Evolutionary conservation across 768 basidiomycete genomes (phyloP).

Genomic region (Candolleomyces aberdarensis): DNA sequence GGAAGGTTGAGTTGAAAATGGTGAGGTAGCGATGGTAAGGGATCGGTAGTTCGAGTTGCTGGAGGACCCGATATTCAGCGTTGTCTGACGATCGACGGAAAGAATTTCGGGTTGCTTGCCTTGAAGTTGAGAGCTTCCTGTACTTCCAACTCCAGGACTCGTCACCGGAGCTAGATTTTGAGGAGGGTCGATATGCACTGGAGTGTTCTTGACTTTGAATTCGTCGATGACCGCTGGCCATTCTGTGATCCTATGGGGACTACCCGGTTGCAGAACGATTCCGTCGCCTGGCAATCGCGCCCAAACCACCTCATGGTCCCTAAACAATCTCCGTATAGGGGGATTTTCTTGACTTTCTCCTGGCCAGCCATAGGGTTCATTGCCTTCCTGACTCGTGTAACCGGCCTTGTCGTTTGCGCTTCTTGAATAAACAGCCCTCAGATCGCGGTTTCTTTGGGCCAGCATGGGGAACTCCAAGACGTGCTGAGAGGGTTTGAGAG

Average conservation of each 20-base stretch:
- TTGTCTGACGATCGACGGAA: not conserved
- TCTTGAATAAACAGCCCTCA: constrained; percentile 52
- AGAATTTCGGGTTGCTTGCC: not conserved
- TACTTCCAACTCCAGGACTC: not conserved
- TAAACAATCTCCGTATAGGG: constrained; percentile 41
- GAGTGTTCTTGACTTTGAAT: constrained; percentile 1
- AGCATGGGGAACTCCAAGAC: constrained; percentile 45
- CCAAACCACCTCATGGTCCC: constrained; percentile 73
- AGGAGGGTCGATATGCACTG: not conserved
- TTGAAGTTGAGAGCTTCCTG: not conserved
- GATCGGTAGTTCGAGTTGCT: not conserved
- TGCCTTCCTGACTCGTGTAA: not conserved
- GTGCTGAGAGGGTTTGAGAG: constrained; percentile 27
- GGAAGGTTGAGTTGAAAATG: constrained; percentile 2
- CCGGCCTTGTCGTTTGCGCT: constrained; percentile 32
- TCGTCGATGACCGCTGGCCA: not conserved
- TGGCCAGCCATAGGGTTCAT: not conserved
- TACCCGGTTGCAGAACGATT: constrained; percentile 14
- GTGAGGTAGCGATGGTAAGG: not conserved
- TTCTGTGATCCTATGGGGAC: not conserved
- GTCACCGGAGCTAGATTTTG: not conserved
- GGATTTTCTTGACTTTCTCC: not conserved
- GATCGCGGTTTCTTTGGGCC: constrained; percentile 61
- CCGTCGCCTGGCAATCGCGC: constrained; percentile 27
- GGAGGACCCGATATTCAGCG: not conserved